Evolutionary conservation across 495 filamentous ascomycete species (phyloP).

Genomic region (Aspergillus ostianus): DNA sequence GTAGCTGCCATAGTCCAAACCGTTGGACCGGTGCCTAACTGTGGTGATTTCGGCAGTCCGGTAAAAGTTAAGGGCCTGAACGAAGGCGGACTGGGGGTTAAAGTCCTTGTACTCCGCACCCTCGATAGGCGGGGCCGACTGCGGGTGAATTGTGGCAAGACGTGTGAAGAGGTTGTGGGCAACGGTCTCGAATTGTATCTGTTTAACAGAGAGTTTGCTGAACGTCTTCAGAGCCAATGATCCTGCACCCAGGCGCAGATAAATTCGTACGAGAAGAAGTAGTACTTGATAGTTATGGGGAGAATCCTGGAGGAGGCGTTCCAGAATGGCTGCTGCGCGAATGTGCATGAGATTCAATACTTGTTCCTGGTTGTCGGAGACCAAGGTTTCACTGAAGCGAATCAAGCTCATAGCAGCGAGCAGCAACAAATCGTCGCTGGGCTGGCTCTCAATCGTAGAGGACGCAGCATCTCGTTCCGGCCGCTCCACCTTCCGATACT

Average conservation of each 20-base stretch:
- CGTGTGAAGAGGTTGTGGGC: slow-evolving; percentile 58
- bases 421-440: slow-evolving; percentile 56
- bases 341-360: slow-evolving; percentile 43
- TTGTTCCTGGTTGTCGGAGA: slow-evolving; percentile 18
- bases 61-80: slow-evolving; percentile 43
- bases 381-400: slow-evolving; percentile 32
- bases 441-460: slow-evolving; percentile 52
- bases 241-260: slow-evolving; percentile 52
- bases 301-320: slow-evolving; percentile 48
- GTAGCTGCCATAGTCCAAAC: slow-evolving; percentile 39
- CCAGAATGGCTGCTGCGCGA: slow-evolving; percentile 50
- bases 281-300: slow-evolving; percentile 59
- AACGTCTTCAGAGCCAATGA: slow-evolving; percentile 54
- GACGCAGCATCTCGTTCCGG: slow-evolving; percentile 20
- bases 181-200: slow-evolving; percentile 58
- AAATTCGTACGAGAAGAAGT: slow-evolving; percentile 53
- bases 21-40: slow-evolving; percentile 30
- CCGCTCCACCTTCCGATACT: slow-evolving; percentile 35
- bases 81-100: slow-evolving; percentile 40
- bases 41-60: slow-evolving; percentile 35
- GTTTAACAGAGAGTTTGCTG: slow-evolving; percentile 57
- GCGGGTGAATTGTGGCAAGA: slow-evolving; percentile 56
- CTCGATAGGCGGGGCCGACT: slow-evolving; percentile 40
- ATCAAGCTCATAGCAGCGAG: slow-evolving; percentile 57
- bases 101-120: slow-evolving; percentile 44